Evolutionary conservation across 2,329 filamentous ascomycete genomes (phyloP).

Genomic region (Dothistroma pini): DNA sequence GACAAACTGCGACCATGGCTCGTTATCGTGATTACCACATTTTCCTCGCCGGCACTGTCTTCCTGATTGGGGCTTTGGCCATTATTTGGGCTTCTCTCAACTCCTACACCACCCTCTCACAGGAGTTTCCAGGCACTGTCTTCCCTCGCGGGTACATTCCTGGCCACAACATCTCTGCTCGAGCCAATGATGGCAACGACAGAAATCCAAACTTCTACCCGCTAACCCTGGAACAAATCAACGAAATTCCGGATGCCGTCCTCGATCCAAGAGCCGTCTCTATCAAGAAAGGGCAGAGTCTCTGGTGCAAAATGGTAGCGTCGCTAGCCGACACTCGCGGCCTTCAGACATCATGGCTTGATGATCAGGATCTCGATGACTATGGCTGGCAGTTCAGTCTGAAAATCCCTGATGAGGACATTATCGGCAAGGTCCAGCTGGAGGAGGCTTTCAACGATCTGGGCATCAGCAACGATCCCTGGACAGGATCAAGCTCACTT

Average conservation of each 20-base stretch:
- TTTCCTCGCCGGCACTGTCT: neutral
- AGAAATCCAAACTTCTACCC: neutral
- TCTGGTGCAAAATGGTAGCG: neutral
- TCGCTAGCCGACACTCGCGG: neutral
- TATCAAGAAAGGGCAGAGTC: neutral
- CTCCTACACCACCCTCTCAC: too few species aligned
- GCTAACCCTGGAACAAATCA: neutral
- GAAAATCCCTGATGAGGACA: neutral
- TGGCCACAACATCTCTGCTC: neutral
- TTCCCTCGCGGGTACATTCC: neutral
- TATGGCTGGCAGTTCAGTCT: neutral
- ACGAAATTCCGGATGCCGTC: neutral
- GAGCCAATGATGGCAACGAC: slow-evolving; percentile 4
- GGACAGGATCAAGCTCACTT: neutral
- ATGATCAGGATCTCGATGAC: neutral
- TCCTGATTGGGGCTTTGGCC: neutral
- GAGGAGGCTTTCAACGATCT: neutral
- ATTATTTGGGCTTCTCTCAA: neutral
- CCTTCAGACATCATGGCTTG: neutral
- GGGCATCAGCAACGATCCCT: neutral
- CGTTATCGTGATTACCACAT: too few species aligned
- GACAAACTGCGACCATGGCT: too few species aligned
- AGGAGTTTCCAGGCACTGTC: too few species aligned
- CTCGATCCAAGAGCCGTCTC: neutral
- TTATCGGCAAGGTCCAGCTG: neutral